Evolutionary conservation across 768 basidiomycete genomes (phyloP), one percentile per base, ranked within the genome.

Genomic region (Lenzites betulinus): DNA sequence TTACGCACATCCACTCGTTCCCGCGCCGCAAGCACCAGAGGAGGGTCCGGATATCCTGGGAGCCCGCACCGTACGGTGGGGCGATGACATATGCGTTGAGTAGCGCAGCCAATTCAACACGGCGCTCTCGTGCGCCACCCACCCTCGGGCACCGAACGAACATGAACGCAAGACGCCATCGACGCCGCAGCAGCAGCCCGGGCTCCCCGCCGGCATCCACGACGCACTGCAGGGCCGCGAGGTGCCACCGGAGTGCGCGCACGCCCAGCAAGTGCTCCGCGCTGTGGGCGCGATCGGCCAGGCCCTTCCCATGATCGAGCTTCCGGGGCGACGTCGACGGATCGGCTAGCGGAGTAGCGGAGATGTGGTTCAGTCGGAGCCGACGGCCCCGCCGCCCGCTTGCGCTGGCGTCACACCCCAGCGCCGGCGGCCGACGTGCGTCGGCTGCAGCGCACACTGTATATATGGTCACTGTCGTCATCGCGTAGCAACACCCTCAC

Each of bases 301-400:
- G n/a, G 39, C n/a, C 46, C 48, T 58, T 50, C 48, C 38, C 56
- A 58, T 50, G 56, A 50, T 58, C 48, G 56, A 58, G 48, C 39
- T 50, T 30, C 56, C 26, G 41, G 56, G 47, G 20, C 36, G 56
- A 25, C 39, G 56, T 58, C 48, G 26, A 58, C 28, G 39, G 39
- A 43, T 58, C 56, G 56, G 56, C 48, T 58, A 43, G 22, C 56
- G 56, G 56, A 58, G 56, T 58, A 51, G 56, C 56, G 56, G 56
- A 58, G 56, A 7, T 44, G 49, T 25, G 20, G 56, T 58, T 58
- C 28, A 58, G 56, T 58, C 56, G 56, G 56, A 58, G 56, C 56
- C 56, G 56, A 58, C 48, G 30, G 20, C 15, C 13, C 47, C 22
- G 46, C 47, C 47, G 15, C 47, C 20, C 47, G 47, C 25, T 20